Base-by-base conservation (phyloP, 73 alveolate species). In the Stentor roeselii region DNA sequence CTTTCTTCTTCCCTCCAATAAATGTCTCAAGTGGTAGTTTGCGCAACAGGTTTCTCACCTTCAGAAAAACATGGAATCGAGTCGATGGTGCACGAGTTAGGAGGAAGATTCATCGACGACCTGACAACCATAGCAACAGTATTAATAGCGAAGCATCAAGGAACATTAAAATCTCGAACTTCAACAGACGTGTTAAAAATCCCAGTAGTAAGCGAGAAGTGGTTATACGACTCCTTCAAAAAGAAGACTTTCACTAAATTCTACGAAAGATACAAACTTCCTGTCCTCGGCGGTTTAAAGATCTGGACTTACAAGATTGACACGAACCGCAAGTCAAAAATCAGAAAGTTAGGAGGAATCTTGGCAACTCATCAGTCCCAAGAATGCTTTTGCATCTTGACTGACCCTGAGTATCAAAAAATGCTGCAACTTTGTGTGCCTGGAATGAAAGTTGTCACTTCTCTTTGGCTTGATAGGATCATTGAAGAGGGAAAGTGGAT, bases 1-100 rank as follows among this genome's bases (percentile, higher is more conserved):
- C n/a, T n/a, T n/a, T n/a, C n/a, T n/a, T n/a, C n/a, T n/a, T n/a
- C n/a, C n/a, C n/a, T n/a, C n/a, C n/a, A n/a, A n/a, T n/a, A 67
- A 11, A 67, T 67, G 80, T 21, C 1, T 27, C 11, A 36, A 0
- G 27, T 67, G 21, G 80, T 67, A 30, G 41, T 67, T 30, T 67
- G 80, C 37, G 80, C 80, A 27, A 27, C 80, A 67, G 80, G 80
- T n/a, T 67, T 67, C 34, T 21, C 80, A 67, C n/a, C 80, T 30
- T 32, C n/a, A 30, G 80, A 67, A 67, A 67, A 67, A 67, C 27
- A n/a, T 1, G 37, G 14, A n/a, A 67, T 67, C 2, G n/a, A 21
- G 2, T 15, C 21, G 14, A 67, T 21, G 2, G 80, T 67, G 41
- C 11, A 15, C 21, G 80, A 67, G 34, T 32, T 67, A 0, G 80